These are phyloP conservation scores for Neonectria ditissima DNA, from an alignment of 2,329 filamentous ascomycete genomes.

Conservation along the genomic window DNA sequence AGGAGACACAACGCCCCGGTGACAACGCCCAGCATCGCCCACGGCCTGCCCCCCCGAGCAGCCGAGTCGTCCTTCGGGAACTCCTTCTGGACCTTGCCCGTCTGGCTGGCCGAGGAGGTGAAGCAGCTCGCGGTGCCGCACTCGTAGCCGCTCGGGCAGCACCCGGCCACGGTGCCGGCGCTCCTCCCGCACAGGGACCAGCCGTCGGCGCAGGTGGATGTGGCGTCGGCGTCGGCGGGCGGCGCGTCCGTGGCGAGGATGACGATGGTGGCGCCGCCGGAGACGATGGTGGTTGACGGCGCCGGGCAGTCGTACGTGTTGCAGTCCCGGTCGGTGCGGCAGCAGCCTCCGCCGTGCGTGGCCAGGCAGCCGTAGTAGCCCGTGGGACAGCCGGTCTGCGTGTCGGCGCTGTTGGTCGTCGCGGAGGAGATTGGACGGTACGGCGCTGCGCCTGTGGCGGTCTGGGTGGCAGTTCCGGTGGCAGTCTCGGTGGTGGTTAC, in stretches of 20 bases:
- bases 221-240: constrained; percentile 52
- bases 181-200: constrained; percentile 78
- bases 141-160: constrained; percentile 82
- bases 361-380: constrained; percentile 94
- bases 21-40: constrained; percentile 24
- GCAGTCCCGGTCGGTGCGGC: constrained; percentile 88
- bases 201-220: constrained; percentile 75
- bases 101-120: constrained; percentile 62
- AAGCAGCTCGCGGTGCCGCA: constrained; percentile 82
- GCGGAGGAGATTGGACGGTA: constrained; percentile 59
- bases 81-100: constrained; percentile 68
- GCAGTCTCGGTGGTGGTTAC: constrained; percentile 25
- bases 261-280: constrained; percentile 76
- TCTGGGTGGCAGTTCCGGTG: constrained; percentile 49
- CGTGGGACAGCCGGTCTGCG: constrained; percentile 74
- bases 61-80: constrained; percentile 50
- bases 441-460: constrained; percentile 56
- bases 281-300: constrained; percentile 72
- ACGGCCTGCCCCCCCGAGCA: constrained; percentile 14
- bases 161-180: constrained; percentile 76
- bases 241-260: constrained; percentile 67
- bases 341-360: constrained; percentile 85
- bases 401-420: constrained; percentile 45
- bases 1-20: constrained; percentile 17
- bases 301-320: constrained; percentile 82